A percentile compares a stretch with the other conserved stretches of the same genome.
Conservation (phyloP, 2,329 filamentous ascomycete species). For the Aspergillus sp. region DNA sequence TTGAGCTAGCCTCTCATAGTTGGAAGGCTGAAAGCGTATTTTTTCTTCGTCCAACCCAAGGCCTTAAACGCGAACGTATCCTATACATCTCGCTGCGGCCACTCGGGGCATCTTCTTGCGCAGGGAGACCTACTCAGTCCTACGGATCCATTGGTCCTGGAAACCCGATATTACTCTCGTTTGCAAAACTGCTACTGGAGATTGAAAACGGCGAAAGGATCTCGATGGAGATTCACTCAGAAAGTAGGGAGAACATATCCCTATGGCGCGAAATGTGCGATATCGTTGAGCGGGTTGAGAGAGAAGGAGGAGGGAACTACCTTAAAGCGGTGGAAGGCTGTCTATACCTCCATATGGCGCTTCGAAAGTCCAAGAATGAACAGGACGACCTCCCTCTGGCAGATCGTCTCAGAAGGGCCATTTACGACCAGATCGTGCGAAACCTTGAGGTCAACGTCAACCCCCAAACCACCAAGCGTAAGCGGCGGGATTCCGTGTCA, state of each 20-base stretch:
- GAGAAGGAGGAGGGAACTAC: conserved; percentile 1
- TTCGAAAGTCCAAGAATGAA: not conserved
- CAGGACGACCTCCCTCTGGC: not conserved
- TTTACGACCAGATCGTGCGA: conserved; percentile 3
- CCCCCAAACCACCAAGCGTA: conserved; percentile 2
- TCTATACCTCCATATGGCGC: not conserved
- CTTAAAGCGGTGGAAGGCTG: conserved; percentile 8
- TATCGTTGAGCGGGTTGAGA: not conserved
- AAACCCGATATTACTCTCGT: conserved; percentile 6
- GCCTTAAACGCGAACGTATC: not conserved
- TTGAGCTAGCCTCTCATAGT: conserved; percentile 1
- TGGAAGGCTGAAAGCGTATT: conserved; percentile 7
- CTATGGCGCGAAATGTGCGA: conserved; percentile 4
- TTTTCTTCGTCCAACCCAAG: not conserved
- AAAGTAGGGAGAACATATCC: conserved; percentile 3
- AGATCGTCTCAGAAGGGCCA: not conserved
- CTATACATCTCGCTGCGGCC: conserved; percentile 9
- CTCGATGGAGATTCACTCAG: not conserved
- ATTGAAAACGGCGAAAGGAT: conserved; percentile 11
- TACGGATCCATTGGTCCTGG: not conserved
- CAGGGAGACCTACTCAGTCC: not conserved
- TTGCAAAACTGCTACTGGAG: conserved; percentile 7
- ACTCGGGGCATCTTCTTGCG: not conserved
- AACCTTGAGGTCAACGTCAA: not conserved
- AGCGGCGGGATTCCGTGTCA: not conserved